Evolutionary conservation across 345 rosid species (phyloP), one percentile per base, ranked within the genome.

Genomic region (Zanthoxylum bungeanum): DNA sequence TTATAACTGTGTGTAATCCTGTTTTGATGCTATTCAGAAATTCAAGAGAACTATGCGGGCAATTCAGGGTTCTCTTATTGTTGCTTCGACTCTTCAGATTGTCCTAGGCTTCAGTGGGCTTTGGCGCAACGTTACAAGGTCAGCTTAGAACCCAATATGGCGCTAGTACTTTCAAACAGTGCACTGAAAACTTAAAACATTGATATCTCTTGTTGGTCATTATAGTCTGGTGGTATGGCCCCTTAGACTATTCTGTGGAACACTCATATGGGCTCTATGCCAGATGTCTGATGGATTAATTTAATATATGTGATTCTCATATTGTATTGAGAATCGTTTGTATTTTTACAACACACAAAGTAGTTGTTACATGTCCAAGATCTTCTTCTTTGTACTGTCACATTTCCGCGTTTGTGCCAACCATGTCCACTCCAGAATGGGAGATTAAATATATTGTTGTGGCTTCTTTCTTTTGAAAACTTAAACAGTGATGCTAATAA

Each of bases 71-170:
- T 82, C 99, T 31, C 82, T 95, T n/a, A 95, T 95, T 75, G 90
- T 94, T 34, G 95, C 98, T 75, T 92, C 98, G 24, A 82, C 89
- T 64, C 97, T 92, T 82, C 99, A 95, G 79, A 95, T 95, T 68
- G 92, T 92, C 64, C 89, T 95, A 34, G 99, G 99, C 61, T 95
- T 95, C 79, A 95, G 96, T 77, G 99, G 99, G 63, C 96, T 95
- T 64, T 95, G 98, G 99, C 97, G 96, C 61, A 89, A 88, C 72
- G 98, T 95, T 61, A 52, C 91, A 28, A 88, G 94, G 99, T 95
- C 56, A 50, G 85, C 73, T 72, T 66, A 56, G 56, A 64, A 63
- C 58, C 51, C 46, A 16, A 56, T 31, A 52, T 19, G 21, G 34
- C 31, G 24, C 27, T 72, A 47, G 42, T 44, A 69, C 66, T 57